Percentiles rank a stretch among this genome's conserved stretches.
phyloP scores from a whole-genome alignment of 1,139 yeast genomes.

The Yamadazyma diospyri region DNA sequence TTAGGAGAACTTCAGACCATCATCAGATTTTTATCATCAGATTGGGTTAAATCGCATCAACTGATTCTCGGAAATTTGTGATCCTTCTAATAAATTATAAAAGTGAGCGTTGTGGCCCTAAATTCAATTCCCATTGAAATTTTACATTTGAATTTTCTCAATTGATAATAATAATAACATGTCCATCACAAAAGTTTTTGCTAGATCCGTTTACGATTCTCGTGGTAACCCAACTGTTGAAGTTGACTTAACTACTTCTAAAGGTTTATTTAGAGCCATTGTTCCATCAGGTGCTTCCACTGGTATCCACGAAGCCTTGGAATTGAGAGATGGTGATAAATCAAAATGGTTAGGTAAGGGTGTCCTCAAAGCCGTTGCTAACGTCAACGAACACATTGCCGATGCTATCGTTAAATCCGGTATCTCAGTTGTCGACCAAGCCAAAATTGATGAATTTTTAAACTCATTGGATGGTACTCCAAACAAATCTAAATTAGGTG shows the following conservation, averaged over 20 bases:
- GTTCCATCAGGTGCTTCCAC: constrained; percentile 98
- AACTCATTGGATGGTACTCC: constrained; percentile 83
- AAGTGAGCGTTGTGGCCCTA: no score
- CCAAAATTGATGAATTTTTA: constrained; percentile 75
- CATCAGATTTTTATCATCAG: no score
- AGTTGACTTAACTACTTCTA: constrained; percentile 83
- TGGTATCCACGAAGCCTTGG: constrained; percentile 92
- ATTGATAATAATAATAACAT: constrained; percentile 16
- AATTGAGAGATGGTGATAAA: constrained; percentile 93
- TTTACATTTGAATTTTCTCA: not conserved
- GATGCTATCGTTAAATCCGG: constrained; percentile 78
- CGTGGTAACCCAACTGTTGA: constrained; percentile 99
- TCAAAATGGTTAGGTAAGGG: constrained; percentile 95
- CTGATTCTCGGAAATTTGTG: constrained; percentile 5
- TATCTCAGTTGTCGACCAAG: constrained; percentile 76
- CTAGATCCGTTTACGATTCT: constrained; percentile 95
- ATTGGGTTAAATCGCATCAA: no score
- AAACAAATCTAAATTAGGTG: constrained; percentile 92
- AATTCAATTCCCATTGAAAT: not conserved
- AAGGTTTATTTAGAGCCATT: constrained; percentile 86
- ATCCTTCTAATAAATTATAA: constrained; percentile 2
- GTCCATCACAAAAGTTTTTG: constrained; percentile 59
- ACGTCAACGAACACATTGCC: constrained; percentile 85
- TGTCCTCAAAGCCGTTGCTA: constrained; percentile 86
- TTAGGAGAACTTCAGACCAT: no score